phyloP scores from a whole-genome alignment of 305 asterid species.

The Plantago coronopus region DNA sequence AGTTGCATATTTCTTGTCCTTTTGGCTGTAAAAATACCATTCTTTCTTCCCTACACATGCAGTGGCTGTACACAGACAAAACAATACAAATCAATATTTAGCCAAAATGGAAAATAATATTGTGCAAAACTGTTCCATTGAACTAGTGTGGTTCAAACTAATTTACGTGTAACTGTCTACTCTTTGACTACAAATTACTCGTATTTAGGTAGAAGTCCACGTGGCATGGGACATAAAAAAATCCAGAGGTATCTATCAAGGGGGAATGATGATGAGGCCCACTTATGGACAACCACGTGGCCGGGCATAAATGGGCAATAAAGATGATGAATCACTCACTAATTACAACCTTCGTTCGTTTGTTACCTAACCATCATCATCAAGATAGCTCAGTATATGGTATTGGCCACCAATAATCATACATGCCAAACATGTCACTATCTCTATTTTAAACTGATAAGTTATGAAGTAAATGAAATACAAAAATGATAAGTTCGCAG shows the following conservation, averaged over 20 bases:
- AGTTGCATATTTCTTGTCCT: constrained; percentile 82
- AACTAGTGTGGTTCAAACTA: no score
- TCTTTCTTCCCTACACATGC: constrained; percentile 85
- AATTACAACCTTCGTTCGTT: not conserved
- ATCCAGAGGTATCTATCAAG: not conserved
- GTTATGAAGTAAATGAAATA: no score
- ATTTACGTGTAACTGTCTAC: no score
- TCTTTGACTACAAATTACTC: no score
- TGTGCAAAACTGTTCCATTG: not conserved
- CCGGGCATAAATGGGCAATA: not conserved
- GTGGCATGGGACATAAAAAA: not conserved
- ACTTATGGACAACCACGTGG: constrained; percentile 8
- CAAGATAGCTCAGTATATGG: not conserved
- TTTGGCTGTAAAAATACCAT: constrained; percentile 81
- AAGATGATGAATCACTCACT: constrained; percentile 6
- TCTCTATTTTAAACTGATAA: no score
- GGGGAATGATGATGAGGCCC: not conserved
- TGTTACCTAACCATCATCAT: not conserved
- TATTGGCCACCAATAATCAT: constrained; percentile 12
- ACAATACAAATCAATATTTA: not conserved
- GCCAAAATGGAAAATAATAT: not conserved
- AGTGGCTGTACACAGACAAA: constrained; percentile 30
- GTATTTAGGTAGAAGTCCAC: no score
- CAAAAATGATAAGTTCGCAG: no score
- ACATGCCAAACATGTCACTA: constrained; percentile 6